A percentile compares a stretch with the other conserved stretches of the same genome.
Conservation (phyloP, 2,329 filamentous ascomycete species). For the Fusarium bactridioides region DNA sequence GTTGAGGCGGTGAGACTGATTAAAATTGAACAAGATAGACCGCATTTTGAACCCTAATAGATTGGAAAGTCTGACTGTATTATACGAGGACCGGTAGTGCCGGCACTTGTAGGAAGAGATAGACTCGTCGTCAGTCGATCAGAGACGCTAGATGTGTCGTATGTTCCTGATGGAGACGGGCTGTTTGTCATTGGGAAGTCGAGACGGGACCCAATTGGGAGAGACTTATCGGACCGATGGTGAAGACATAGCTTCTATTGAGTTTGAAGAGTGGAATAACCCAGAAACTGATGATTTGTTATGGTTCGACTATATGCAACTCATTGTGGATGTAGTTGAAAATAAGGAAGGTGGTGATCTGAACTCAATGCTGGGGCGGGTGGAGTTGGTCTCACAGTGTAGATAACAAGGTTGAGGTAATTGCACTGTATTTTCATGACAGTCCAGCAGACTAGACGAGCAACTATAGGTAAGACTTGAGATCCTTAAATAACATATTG, state of each 20-base stretch:
- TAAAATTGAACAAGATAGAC: neutral
- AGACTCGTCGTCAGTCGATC: neutral
- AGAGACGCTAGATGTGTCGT: neutral
- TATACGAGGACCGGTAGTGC: neutral
- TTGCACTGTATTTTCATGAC: neutral
- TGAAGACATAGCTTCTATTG: neutral
- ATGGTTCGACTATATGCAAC: neutral
- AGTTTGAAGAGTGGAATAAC: neutral
- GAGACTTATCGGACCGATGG: neutral
- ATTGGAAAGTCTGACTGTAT: neutral
- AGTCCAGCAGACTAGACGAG: neutral
- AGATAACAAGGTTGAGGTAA: too few relatives aligned
- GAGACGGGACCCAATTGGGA: neutral
- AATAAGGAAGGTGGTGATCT: slow-evolving; percentile 31
- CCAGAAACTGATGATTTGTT: neutral
- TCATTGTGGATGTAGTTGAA: slow-evolving; percentile 28
- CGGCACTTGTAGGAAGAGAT: neutral
- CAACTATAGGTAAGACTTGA: neutral
- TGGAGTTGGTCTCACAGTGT: slow-evolving; percentile 22
- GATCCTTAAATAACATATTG: neutral
- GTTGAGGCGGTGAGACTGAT: neutral
- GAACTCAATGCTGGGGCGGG: slow-evolving; percentile 37
- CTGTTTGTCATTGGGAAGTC: neutral
- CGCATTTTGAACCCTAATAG: slow-evolving; percentile 4
- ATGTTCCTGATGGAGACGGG: neutral